phyloP scores from a whole-genome alignment of 116 monocot genomes.

The Phalaenopsis hybrid region DNA sequence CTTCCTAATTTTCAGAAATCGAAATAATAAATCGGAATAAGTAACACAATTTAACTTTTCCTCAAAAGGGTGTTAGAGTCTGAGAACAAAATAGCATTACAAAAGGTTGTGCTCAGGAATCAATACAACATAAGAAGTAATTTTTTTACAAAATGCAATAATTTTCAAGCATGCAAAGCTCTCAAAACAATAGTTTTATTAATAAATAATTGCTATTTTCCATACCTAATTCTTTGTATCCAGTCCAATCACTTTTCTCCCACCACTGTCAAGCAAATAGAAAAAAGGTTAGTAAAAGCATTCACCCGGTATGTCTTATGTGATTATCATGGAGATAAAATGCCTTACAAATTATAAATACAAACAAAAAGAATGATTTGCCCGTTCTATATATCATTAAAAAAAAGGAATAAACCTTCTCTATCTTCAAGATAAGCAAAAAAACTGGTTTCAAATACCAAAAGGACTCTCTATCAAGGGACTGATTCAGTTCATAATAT shows the following conservation, averaged over 20 bases:
- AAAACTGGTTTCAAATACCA: background rate
- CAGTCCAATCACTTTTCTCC: conserved; percentile 99
- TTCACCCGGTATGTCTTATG: background rate
- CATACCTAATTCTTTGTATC: conserved; percentile 96
- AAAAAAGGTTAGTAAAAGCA: conserved; percentile 28
- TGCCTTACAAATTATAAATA: background rate
- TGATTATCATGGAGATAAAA: conserved; percentile 2
- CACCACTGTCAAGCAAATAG: conserved; percentile 85
- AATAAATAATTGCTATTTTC: background rate
- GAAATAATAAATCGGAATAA: background rate
- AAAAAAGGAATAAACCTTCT: background rate
- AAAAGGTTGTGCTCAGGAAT: background rate
- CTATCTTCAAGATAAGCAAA: background rate
- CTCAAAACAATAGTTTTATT: background rate
- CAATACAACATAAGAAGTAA: background rate
- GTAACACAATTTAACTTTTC: background rate
- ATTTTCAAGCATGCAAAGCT: background rate
- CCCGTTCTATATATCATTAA: background rate
- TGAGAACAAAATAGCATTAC: background rate
- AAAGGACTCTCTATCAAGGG: background rate
- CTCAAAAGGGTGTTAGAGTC: background rate
- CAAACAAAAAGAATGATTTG: background rate
- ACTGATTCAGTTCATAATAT: background rate
- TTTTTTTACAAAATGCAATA: background rate
- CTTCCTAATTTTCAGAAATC: background rate